phyloP scores from a whole-genome alignment of 2,329 filamentous ascomycete species.

The Cladophialophora carrionii region DNA sequence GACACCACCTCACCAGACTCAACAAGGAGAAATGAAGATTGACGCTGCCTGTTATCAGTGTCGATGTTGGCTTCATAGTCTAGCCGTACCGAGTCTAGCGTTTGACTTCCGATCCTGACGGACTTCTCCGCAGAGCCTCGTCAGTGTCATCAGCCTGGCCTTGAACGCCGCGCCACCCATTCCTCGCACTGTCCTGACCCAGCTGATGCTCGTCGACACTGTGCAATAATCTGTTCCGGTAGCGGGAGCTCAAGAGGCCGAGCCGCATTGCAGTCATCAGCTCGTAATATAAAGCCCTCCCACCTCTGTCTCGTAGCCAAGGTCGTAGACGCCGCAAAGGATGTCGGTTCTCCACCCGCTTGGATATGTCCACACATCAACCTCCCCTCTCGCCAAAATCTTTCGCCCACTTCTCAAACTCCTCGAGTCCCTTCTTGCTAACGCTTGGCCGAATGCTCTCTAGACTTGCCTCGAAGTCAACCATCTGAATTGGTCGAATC shows the following conservation, averaged over 20 bases:
- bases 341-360: background rate
- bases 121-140: background rate
- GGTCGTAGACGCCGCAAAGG: background rate
- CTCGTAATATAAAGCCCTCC: background rate
- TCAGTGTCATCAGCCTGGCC: background rate
- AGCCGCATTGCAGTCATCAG: background rate
- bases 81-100: background rate
- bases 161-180: background rate
- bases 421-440: slow-evolving; percentile 77
- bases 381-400: slow-evolving; percentile 92
- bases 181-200: background rate
- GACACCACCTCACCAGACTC: no score
- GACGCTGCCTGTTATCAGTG: background rate
- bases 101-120: background rate
- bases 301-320: background rate
- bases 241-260: background rate
- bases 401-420: slow-evolving; percentile 91
- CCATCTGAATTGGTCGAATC: slow-evolving; percentile 80
- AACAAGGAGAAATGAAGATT: background rate
- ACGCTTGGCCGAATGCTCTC: slow-evolving; percentile 87
- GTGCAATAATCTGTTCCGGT: background rate
- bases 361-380: slow-evolving; percentile 44
- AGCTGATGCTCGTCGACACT: background rate
- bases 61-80: background rate
- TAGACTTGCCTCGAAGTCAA: slow-evolving; percentile 83